phyloP scores from a whole-genome alignment of 2,329 filamentous ascomycete genomes.

The Karstenula rhodostoma region DNA sequence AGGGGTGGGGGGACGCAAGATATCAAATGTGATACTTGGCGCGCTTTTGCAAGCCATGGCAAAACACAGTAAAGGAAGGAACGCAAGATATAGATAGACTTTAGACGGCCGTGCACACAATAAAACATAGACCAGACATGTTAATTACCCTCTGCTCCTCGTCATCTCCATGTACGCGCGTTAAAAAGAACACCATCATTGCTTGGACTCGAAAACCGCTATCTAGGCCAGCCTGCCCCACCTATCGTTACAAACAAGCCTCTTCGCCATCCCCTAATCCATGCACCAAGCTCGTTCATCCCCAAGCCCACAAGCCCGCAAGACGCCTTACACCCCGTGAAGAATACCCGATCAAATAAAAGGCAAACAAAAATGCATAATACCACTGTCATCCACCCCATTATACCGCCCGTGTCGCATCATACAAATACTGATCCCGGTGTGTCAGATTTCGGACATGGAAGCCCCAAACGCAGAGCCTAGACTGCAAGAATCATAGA shows the following conservation, averaged over 20 bases:
- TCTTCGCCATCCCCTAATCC: too few relatives aligned
- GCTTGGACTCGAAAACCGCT: slow-evolving; percentile 7
- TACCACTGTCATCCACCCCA: slow-evolving; percentile 8
- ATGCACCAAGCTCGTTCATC: not conserved
- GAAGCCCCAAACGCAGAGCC: not conserved
- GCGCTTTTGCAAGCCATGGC: too few relatives aligned
- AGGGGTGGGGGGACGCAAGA: not conserved
- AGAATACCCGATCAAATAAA: not conserved
- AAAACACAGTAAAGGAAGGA: too few relatives aligned
- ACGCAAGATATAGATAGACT: too few relatives aligned
- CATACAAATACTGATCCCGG: not conserved
- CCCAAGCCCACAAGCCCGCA: not conserved
- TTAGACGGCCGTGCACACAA: too few relatives aligned
- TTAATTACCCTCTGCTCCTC: not conserved
- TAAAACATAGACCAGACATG: too few relatives aligned
- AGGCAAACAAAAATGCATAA: slow-evolving; percentile 2
- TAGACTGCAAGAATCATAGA: not conserved
- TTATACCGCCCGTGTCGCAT: slow-evolving; percentile 10
- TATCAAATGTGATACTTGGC: not conserved
- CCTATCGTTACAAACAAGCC: not conserved
- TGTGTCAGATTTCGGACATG: not conserved
- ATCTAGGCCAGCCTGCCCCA: not conserved
- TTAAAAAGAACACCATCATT: slow-evolving; percentile 8
- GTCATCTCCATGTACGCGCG: too few relatives aligned
- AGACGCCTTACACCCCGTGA: slow-evolving; percentile 6